Evolutionary conservation across 768 basidiomycete species (phyloP).

Genomic region (Suillus clintonianus): DNA sequence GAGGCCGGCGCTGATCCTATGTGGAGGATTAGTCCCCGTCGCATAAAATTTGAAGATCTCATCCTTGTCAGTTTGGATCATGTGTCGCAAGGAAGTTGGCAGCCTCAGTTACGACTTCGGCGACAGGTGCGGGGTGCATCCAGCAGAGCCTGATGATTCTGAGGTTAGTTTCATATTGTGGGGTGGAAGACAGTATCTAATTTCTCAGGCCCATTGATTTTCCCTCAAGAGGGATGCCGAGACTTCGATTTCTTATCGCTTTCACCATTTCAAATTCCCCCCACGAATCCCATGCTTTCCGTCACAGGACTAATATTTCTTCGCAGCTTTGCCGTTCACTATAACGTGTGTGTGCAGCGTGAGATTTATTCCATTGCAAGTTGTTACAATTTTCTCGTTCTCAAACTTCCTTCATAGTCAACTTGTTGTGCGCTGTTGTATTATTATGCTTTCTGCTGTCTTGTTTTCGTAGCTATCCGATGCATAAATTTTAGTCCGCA

Average conservation of each 20-base stretch:
- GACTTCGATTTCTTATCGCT: neutral
- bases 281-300: neutral
- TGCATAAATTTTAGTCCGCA: neutral
- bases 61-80: conserved; percentile 76
- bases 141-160: neutral
- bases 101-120: conserved; percentile 62
- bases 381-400: neutral
- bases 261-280: neutral
- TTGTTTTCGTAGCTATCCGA: neutral
- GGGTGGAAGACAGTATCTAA: neutral
- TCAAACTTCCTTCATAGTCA: neutral
- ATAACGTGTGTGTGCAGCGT: neutral
- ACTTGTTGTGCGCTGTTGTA: neutral
- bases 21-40: conserved; percentile 58
- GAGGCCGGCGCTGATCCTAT: conserved; percentile 56
- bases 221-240: neutral
- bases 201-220: neutral
- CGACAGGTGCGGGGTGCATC: neutral
- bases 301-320: neutral
- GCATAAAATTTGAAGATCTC: conserved; percentile 64
- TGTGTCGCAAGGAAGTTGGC: conserved; percentile 79
- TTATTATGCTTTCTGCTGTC: neutral
- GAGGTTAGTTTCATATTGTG: neutral
- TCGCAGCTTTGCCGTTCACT: neutral
- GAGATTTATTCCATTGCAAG: neutral